Percentiles rank a stretch among this genome's conserved stretches.
These are phyloP conservation scores for Chenopodium formosanum DNA, from an alignment of 148 eudicot species.

Conservation along the genomic window DNA sequence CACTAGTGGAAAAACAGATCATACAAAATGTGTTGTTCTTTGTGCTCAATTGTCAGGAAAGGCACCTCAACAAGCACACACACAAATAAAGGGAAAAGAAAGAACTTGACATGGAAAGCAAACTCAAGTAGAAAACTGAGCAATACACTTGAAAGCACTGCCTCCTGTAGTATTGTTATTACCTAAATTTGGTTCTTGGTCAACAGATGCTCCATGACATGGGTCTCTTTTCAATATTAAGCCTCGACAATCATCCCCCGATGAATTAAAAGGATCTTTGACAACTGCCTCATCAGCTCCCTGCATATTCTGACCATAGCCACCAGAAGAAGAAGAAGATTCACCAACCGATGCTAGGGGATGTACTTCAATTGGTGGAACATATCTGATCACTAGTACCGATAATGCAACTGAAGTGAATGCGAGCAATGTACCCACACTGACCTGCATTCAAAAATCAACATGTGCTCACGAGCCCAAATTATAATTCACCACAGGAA, in stretches of 20 bases:
- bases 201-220: slow-evolving; percentile 5
- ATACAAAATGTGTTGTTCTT: slow-evolving; percentile 2
- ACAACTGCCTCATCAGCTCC: slow-evolving; percentile 14
- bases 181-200: slow-evolving; percentile 24
- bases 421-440: slow-evolving; percentile 95
- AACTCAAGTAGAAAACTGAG: not conserved
- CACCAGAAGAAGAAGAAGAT: slow-evolving; percentile 18
- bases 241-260: slow-evolving; percentile 19
- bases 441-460: slow-evolving; percentile 61
- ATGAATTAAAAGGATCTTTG: slow-evolving; percentile 25
- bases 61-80: not conserved
- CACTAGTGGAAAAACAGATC: not conserved
- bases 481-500: not conserved
- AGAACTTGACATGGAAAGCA: not conserved
- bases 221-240: slow-evolving; percentile 13
- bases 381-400: slow-evolving; percentile 77
- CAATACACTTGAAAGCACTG: not conserved
- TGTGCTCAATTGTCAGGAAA: not conserved
- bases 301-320: slow-evolving; percentile 2
- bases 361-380: slow-evolving; percentile 79
- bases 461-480: not conserved
- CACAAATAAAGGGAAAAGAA: not conserved
- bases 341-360: slow-evolving; percentile 60
- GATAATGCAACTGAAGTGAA: slow-evolving; percentile 88
- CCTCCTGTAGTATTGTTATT: not conserved